Percentiles rank a stretch among this genome's conserved stretches.
Conservation (phyloP, 1,284 basidiomycete genomes). For the Abortiporus biennis region DNA sequence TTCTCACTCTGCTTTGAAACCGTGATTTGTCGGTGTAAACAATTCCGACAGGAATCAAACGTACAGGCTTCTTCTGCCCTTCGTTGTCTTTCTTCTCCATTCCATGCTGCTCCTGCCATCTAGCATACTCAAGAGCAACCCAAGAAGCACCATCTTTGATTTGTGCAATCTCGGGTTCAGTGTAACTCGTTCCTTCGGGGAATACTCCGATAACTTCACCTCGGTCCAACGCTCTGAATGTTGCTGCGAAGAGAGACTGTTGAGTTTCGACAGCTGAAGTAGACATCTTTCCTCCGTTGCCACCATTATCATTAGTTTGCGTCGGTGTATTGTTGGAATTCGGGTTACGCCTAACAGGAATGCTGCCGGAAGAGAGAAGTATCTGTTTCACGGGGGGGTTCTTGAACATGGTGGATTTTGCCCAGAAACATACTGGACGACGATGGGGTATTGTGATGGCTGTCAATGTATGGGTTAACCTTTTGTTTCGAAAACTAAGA, state of each 20-base stretch:
- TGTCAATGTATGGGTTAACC: conserved; percentile 22
- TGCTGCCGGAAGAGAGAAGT: conserved; percentile 85
- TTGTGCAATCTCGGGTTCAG: conserved; percentile 85
- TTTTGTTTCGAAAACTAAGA: not conserved
- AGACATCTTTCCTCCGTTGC: conserved; percentile 11
- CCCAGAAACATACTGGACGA: conserved; percentile 90
- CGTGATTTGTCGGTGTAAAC: conserved; percentile 93
- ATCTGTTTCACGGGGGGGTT: conserved; percentile 72
- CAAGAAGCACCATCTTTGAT: conserved; percentile 95
- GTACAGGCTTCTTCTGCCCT: conserved; percentile 19
- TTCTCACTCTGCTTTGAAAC: conserved; percentile 75
- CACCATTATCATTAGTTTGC: too few relatives aligned
- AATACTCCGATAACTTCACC: conserved; percentile 90
- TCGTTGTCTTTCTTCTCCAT: conserved; percentile 28
- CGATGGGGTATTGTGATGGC: conserved; percentile 73
- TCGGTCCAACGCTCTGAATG: conserved; percentile 78
- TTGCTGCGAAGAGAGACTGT: conserved; percentile 73
- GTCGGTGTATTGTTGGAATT: conserved; percentile 37
- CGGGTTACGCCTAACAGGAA: conserved; percentile 87
- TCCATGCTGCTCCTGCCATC: conserved; percentile 56
- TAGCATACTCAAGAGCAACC: conserved; percentile 88
- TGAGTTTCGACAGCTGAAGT: conserved; percentile 4
- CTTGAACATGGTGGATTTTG: conserved; percentile 78
- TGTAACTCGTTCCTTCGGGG: conserved; percentile 89
- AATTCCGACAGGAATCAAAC: conserved; percentile 80